Evolutionary conservation across 805 yeast species (phyloP), one percentile per base, ranked within the genome.

Genomic region (Kurtzmaniella fragi): DNA sequence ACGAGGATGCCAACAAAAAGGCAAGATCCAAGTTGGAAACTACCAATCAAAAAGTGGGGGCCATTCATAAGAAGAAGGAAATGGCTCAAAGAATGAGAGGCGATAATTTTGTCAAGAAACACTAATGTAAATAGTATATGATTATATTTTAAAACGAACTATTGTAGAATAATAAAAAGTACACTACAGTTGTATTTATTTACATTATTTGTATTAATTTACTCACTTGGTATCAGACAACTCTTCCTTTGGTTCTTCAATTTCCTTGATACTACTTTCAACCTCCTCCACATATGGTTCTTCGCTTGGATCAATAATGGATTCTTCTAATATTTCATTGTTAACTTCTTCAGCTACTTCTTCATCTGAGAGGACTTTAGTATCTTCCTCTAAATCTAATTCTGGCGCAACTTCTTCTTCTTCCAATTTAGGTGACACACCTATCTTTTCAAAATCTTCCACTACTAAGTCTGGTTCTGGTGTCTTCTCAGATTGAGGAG

Each of bases 101-200:
- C 25, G 26, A 29, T 10, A 64, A 64, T 15, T 68, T 62, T 43
- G 55, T 68, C 40, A 67, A 67, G 53, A 67, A 66, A 55, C 73
- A 67, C 46, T 61, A 54, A 38, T 30, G 31, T 17, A 27, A 13
- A 7, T 20, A 20, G 25, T 20, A 20, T 20, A 20, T 20, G 8
- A 8, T 20, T 20, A 5, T 20, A 20, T n/a, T n/a, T n/a, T n/a
- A n/a, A n/a, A n/a, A n/a, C n/a, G n/a, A n/a, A n/a, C n/a, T n/a
- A n/a, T n/a, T n/a, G n/a, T n/a, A n/a, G n/a, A n/a, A n/a, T n/a
- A n/a, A n/a, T n/a, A n/a, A n/a, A n/a, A n/a, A n/a, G n/a, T n/a
- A n/a, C n/a, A n/a, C n/a, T n/a, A n/a, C n/a, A n/a, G n/a, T n/a
- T n/a, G n/a, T n/a, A n/a, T n/a, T n/a, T n/a, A n/a, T n/a, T n/a